Evolutionary conservation across 2,329 filamentous ascomycete species (phyloP).

Genomic region (Graphilbum ipis-grandicollis): DNA sequence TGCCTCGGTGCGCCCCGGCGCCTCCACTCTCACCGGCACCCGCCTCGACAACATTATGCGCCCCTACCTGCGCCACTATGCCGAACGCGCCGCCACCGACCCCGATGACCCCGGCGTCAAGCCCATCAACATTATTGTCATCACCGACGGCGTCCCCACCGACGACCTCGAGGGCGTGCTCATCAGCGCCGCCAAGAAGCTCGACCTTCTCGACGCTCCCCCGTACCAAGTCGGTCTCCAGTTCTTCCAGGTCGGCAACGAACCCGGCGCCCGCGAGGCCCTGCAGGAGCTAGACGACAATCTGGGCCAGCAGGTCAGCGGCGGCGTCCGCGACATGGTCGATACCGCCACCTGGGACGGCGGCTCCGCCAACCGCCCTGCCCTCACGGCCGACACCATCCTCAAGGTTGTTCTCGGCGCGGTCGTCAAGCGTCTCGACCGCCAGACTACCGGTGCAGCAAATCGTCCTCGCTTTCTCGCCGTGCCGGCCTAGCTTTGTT

Average conservation of each 20-base stretch:
- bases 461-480: neutral
- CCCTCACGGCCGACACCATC: conserved; percentile 51
- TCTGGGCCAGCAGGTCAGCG: conserved; percentile 31
- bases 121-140: conserved; percentile 79
- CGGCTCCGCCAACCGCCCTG: conserved; percentile 18
- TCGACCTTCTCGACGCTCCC: conserved; percentile 53
- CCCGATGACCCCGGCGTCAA: conserved; percentile 32
- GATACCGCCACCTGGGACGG: conserved; percentile 71
- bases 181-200: conserved; percentile 45
- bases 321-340: conserved; percentile 60
- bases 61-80: conserved; percentile 48
- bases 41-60: conserved; percentile 54
- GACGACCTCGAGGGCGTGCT: conserved; percentile 65
- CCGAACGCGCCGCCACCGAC: conserved; percentile 13
- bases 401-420: conserved; percentile 70
- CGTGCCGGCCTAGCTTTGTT: neutral
- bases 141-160: conserved; percentile 71
- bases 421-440: conserved; percentile 31
- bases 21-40: conserved; percentile 57
- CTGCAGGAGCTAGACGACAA: conserved; percentile 62
- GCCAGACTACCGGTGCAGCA: neutral
- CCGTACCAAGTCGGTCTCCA: conserved; percentile 80
- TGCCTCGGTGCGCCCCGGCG: conserved; percentile 40
- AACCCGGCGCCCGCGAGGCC: conserved; percentile 44
- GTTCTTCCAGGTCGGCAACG: conserved; percentile 85